Evolutionary conservation across 768 basidiomycete species (phyloP).

Genomic region (Cyclocybe cylindracea): DNA sequence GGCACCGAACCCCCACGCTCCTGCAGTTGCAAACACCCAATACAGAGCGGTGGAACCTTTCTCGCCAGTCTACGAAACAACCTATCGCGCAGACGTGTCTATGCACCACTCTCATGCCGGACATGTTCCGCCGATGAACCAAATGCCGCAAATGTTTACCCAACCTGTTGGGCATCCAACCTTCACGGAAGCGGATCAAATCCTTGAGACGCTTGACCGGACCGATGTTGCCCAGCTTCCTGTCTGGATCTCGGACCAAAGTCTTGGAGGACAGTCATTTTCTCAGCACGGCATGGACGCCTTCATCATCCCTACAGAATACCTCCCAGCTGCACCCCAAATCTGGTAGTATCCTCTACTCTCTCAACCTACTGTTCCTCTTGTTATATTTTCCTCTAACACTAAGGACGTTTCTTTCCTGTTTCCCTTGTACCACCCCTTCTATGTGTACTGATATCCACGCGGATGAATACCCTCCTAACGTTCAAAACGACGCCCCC

Average conservation of each 20-base stretch:
- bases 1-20: constrained; percentile 24
- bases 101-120: constrained; percentile 23
- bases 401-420: neutral
- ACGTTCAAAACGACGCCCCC: too few species aligned
- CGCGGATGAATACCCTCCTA: constrained; percentile 6
- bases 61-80: constrained; percentile 57
- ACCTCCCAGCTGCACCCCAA: constrained; percentile 68
- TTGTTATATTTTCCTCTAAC: neutral
- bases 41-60: constrained; percentile 50
- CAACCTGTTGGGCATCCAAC: constrained; percentile 23
- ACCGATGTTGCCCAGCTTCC: constrained; percentile 76
- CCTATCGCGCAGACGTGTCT: constrained; percentile 29
- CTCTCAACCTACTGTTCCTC: neutral
- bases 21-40: constrained; percentile 30
- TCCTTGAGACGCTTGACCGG: constrained; percentile 76
- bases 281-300: constrained; percentile 85
- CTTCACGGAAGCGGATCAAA: constrained; percentile 58
- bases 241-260: constrained; percentile 86
- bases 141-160: constrained; percentile 27
- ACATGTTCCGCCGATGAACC: constrained; percentile 8
- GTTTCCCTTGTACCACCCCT: neutral
- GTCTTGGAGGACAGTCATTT: constrained; percentile 72
- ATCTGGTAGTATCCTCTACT: constrained; percentile 57
- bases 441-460: constrained; percentile 7
- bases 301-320: constrained; percentile 76